Base-by-base conservation (phyloP, 208 protist species). In the Porcisia hertigi region DNA sequence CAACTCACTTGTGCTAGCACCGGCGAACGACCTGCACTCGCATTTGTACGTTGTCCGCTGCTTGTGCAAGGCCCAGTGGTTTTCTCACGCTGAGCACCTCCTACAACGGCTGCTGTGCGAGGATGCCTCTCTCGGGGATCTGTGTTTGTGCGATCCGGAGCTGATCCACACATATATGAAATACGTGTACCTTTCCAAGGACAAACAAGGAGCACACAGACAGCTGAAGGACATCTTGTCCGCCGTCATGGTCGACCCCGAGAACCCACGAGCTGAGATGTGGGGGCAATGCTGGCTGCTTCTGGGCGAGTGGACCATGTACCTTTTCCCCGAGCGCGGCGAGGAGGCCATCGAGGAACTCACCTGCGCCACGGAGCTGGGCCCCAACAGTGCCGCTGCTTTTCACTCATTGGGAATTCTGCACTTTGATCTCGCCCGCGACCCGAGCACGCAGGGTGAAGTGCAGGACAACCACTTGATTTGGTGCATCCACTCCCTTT, bases 21-120 rank as follows among this genome's bases (percentile, higher is more conserved):
- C 97, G 12, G 60, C 94, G 30, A 86, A 99, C 65, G 96, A 99
- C 65, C 64, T 97, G 43, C 78, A 91, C n/a, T 96, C 92, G 43
- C 98, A 99, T 87, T 87, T 99, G 47, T 97, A 99, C 60, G 99
- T 98, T 71, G 94, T 98, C 41, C 84, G 88, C 9, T 75, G 97
- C 18, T 92, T 98, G 76, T 89, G 94, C 41, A 97, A 92, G 70
- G 76, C 76, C 39, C 91, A 95, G 55, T 96, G 94, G 92, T 88
- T 85, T 41, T 85, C 86, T 11, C 73, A 94, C 67, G 91, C 90
- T 12, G 83, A 88, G 63, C 86, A 93, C 69, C 84, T 95, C 63
- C 87, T 96, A 41, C 83, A 88, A 39, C 71, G 85, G 62, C 75
- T 97, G 18, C 65, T 95, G 30, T 82, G 39, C 59, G 69, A 65